Base-by-base conservation (phyloP, 1,139 yeast genomes). In the Hyphopichia buzzinii region DNA sequence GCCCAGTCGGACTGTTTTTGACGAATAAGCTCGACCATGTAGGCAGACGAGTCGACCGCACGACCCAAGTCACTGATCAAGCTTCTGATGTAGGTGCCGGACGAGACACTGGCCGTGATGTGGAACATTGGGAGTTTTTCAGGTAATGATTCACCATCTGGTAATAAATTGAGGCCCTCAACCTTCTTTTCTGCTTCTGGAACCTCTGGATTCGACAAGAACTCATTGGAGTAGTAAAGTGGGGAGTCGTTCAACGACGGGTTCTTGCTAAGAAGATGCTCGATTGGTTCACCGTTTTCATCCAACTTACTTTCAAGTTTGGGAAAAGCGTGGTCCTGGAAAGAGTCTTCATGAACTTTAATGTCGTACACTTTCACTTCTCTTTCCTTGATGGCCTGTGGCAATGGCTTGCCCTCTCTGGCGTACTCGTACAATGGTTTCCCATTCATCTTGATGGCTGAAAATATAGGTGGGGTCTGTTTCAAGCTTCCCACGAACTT, bases 361-460 rank as follows among this genome's bases (percentile, higher is more conserved):
- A 89, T 57, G 33, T 70, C 72, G 42, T 70, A 64, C 3, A 92
- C 76, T 23, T 69, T 72, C 10, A 88, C 89, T 25, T 81, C 79
- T 48, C 98, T 74, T 1, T 85, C 75, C 51, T 86, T 81, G 39
- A 94, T 88, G 15, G 82, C 77, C 38, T 77, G 76, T 0, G 98
- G 98, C 27, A 92, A 70, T 0, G 96, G 94, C 30, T 78, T 70
- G 0, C 95, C 95, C 46, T 85, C 79, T 48, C 98, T 74, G 1
- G 98, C 98, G 55, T 94, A 94, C 49, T 90, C 97, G 55, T 92
- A 90, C 37, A 94, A 64, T 4, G 96, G 95, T 59, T 84, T 89
- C 19, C 99, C 99, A 52, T 89, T 83, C 81, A 94, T 84, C 55
- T 90, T 92, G 45, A 94, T 67, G 0, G 98, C 98, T 26, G 97